A percentile compares a stretch with the other conserved stretches of the same genome.
Evolutionary conservation across 2,329 filamentous ascomycete genomes (phyloP).

Genomic region (Geosmithia morbida): DNA sequence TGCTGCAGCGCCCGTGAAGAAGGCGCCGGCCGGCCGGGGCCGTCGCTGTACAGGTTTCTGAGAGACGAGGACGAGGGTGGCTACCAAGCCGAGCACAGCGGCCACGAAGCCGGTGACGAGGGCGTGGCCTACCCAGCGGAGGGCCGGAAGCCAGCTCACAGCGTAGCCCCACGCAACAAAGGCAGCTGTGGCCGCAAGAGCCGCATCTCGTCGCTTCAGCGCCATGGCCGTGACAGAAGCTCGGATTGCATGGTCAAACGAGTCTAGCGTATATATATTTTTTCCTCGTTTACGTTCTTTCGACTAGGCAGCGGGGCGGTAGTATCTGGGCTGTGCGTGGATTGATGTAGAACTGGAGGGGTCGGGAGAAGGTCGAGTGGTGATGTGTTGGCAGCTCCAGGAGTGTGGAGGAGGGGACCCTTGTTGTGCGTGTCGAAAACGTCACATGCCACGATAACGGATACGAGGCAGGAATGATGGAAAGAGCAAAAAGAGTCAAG

Average conservation of each 20-base stretch:
- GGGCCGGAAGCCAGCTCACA: conserved; percentile 65
- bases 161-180: conserved; percentile 83
- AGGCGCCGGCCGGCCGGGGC: conserved; percentile 27
- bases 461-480: background rate
- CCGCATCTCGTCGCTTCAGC: conserved; percentile 59
- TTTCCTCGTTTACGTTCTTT: background rate
- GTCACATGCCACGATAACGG: background rate
- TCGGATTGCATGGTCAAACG: conserved; percentile 13
- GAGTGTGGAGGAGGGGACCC: conserved; percentile 12
- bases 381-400: background rate
- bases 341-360: background rate
- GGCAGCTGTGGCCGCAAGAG: conserved; percentile 50
- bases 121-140: conserved; percentile 78
- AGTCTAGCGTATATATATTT: background rate
- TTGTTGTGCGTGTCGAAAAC: conserved; percentile 47
- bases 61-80: conserved; percentile 39
- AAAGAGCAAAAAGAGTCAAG: background rate
- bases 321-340: background rate
- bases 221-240: conserved; percentile 36
- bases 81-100: conserved; percentile 37
- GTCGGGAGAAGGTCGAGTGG: background rate
- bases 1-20: conserved; percentile 44
- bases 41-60: conserved; percentile 28
- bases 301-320: background rate
- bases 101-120: conserved; percentile 56